Evolutionary conservation across 768 basidiomycete species (phyloP), one percentile per base, ranked within the genome.

Genomic region (Rhodosporidiobolus sp.): DNA sequence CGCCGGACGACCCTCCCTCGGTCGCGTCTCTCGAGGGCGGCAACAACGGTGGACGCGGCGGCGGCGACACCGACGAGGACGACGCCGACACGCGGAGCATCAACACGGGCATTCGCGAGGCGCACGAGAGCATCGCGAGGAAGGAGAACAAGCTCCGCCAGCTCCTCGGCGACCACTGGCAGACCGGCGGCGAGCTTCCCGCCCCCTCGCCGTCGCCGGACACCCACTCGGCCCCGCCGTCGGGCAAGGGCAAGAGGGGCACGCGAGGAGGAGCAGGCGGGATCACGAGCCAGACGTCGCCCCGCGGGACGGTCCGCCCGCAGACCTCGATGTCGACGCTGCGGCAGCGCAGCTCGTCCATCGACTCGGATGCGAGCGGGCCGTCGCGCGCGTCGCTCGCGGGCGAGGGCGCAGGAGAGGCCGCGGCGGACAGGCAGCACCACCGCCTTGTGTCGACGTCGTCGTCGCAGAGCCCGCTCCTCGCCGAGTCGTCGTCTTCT

Each of bases 131-230:
- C n/a, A 72, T 72, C 65, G 34, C 45, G 17, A 38, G 70, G 19
- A 72, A 66, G 61, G 70, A 72, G 46, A 26, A 72, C 32, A 72
- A 72, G 48, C 65, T 72, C 14, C n/a, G 34, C 4, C 62, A 60
- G 70, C 60, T 72, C 22, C 61, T 72, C 53, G 70, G 70, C 26
- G 55, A 66, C 32, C 48, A 67, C 26, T 72, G 35, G 16, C 65
- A 63, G 16, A 32, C 56, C 49, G 70, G 70, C 16, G 17, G 48
- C 48, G 24, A 9, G 19, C 48, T 10, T 10, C 19, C 59, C 59
- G 34, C 22, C 14, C 28, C 10, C 9, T 32, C 58, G 43, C 17
- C 30, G n/a, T 28, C 49, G 30, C 22, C 12, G 43, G 50, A 30
- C n/a, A 30, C 7, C 46, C 34, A 19, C n/a, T 32, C n/a, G n/a